These are phyloP conservation scores for Coccinonectria pachysandricola DNA, from an alignment of 2,329 filamentous ascomycete species.

Conservation along the genomic window DNA sequence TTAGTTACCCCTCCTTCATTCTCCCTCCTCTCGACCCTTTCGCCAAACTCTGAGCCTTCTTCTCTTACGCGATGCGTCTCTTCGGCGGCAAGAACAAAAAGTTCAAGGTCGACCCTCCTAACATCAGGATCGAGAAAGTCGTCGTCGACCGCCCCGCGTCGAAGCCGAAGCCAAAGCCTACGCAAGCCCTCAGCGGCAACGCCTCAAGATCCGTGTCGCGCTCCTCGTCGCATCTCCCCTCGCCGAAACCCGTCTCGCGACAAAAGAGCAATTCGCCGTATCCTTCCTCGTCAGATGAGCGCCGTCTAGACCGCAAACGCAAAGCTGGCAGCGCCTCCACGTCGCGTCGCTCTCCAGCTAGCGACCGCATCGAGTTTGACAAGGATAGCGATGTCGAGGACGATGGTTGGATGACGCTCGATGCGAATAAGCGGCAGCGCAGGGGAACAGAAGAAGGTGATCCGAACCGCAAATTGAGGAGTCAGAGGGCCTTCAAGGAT, in stretches of 20 bases:
- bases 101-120: conserved; percentile 40
- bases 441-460: conserved; percentile 33
- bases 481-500: conserved; percentile 35
- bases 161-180: conserved; percentile 28
- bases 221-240: conserved; percentile 27
- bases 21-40: conserved; percentile 2
- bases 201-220: conserved; percentile 18
- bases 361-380: conserved; percentile 39
- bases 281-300: conserved; percentile 30
- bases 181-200: conserved; percentile 19
- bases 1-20: too few relatives aligned
- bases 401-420: conserved; percentile 41
- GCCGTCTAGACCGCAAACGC: conserved; percentile 35
- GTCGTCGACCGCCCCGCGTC: conserved; percentile 29
- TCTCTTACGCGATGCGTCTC: conserved; percentile 24
- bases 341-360: conserved; percentile 33
- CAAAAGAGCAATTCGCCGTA: conserved; percentile 33
- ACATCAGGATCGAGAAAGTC: conserved; percentile 43
- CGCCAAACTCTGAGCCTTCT: conserved; percentile 5
- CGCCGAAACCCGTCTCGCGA: conserved; percentile 29
- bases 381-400: conserved; percentile 42
- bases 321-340: conserved; percentile 30
- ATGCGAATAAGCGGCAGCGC: conserved; percentile 39
- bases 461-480: conserved; percentile 35
- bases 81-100: conserved; percentile 35